Base-by-base conservation (phyloP, 352 stramenopile genomes). In the Pythium oligandrum region DNA sequence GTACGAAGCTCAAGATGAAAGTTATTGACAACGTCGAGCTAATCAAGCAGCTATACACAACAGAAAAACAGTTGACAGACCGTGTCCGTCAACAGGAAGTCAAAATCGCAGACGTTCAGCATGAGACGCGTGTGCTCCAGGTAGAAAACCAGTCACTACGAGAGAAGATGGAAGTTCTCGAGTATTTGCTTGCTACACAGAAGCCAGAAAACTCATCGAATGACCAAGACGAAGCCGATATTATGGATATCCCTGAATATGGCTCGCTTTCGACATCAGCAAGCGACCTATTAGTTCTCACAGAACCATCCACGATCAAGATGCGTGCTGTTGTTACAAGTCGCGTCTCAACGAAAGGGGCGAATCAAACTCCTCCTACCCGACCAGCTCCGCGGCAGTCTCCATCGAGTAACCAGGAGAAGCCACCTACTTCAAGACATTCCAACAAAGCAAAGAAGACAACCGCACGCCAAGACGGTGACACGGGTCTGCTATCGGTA, bases 11-110 rank as follows among this genome's bases (percentile, higher is more conserved):
- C 5, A 79, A 85, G 51, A 51, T 71, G 53, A 70, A 64, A 32
- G 71, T 82, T 26, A 85, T 85, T 43, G 71, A 78, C 58, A 85
- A 81, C 42, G 74, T 85, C 5, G 56, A 66, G 47, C 65, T 85
- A 55, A 81, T 85, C 56, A 85, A 85, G 51, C 54, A 71, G 35
- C 61, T 83, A 2, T 75, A 75, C 33, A 33, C 66, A 33, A 85
- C 69, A 0, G 74, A 82, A 40, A 78, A 75, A 49, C 43, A 68
- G 44, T 63, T 84, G 11, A 55, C 36, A 0, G 59, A 64, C 4
- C 60, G 63, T 11, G 47, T 76, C 1, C 26, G 45, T 4, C 45
- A 26, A 12, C 61, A 75, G 26, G 50, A 63, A 44, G 37, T 7
- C 2, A 51, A 48, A n/a, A 68, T 78, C 4, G 62, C 51, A 6